Percentiles rank a stretch among this genome's conserved stretches.
Conservation (phyloP, 2,329 filamentous ascomycete genomes). For the Hymenoscyphus salicellus region DNA sequence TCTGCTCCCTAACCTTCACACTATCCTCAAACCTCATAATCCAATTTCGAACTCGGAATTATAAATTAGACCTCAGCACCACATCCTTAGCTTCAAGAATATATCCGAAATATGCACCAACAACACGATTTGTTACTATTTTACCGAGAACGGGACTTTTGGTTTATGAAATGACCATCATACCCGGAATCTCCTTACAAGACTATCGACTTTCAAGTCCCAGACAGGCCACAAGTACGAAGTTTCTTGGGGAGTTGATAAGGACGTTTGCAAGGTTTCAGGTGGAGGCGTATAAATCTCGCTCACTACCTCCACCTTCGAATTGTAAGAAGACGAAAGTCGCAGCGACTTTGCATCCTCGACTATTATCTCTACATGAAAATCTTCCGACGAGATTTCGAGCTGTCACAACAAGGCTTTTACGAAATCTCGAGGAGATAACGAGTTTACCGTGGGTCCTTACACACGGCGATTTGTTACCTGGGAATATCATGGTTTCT, state of each 20-base stretch:
- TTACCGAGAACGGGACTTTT: constrained; percentile 31
- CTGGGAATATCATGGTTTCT: constrained; percentile 54
- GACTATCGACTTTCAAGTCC: constrained; percentile 35
- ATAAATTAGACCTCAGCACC: constrained; percentile 42
- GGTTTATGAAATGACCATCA: constrained; percentile 43
- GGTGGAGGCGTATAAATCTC: not conserved
- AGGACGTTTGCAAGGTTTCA: not conserved
- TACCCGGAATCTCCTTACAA: constrained; percentile 40
- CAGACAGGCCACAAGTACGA: not conserved
- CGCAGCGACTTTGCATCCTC: constrained; percentile 42
- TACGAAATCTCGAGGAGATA: constrained; percentile 37
- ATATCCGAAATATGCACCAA: constrained; percentile 44
- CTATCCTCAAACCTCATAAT: constrained; percentile 41
- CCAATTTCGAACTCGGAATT: constrained; percentile 48
- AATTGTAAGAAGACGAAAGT: constrained; percentile 36
- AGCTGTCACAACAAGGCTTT: constrained; percentile 20
- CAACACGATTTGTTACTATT: constrained; percentile 40
- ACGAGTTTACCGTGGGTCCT: constrained; percentile 52
- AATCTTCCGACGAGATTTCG: constrained; percentile 39
- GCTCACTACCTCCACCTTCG: constrained; percentile 1
- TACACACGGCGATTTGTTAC: constrained; percentile 59
- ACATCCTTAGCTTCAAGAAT: constrained; percentile 40
- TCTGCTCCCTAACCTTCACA: constrained; percentile 51
- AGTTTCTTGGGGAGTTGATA: not conserved
- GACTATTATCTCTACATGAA: constrained; percentile 39